Percentiles rank a stretch among this genome's conserved stretches.
phyloP scores from a whole-genome alignment of 768 basidiomycete species.

The Psilocybe sp. region DNA sequence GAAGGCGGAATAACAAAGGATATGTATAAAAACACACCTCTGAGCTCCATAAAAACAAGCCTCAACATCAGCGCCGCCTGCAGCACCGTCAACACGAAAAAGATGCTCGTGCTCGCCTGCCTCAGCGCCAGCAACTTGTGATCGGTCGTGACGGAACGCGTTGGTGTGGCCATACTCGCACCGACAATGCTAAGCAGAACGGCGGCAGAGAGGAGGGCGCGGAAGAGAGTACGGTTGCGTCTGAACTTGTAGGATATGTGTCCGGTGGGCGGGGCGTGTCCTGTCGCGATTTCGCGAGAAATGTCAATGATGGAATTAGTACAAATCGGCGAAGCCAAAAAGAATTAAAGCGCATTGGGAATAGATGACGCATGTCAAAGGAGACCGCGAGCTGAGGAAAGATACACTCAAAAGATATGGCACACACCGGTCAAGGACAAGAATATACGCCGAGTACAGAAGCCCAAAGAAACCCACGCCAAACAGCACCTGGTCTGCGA shows the following conservation, averaged over 20 bases:
- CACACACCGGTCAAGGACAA: conserved; percentile 40
- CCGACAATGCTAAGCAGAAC: conserved; percentile 1
- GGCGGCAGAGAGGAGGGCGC: neutral
- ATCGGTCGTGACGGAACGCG: neutral
- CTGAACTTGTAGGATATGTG: too few relatives aligned
- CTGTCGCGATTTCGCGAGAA: too few relatives aligned
- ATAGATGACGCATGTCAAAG: too few relatives aligned
- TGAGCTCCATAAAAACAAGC: conserved; percentile 18
- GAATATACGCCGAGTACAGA: conserved; percentile 38
- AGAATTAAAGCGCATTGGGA: too few relatives aligned
- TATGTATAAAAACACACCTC: conserved; percentile 11
- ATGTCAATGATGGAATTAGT: too few relatives aligned
- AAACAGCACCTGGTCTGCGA: conserved; percentile 36
- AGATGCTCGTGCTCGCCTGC: conserved; percentile 29
- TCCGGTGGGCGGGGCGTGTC: too few relatives aligned
- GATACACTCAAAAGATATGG: neutral
- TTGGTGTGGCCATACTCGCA: neutral
- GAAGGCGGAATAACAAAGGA: neutral
- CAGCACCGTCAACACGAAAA: conserved; percentile 32
- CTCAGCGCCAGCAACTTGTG: neutral
- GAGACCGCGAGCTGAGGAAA: too few relatives aligned
- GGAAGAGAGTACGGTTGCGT: too few relatives aligned
- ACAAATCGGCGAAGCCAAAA: too few relatives aligned
- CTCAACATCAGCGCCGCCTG: conserved; percentile 27
- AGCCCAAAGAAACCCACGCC: conserved; percentile 43